Conservation (phyloP, 345 rosid genomes). For the Salix caprea region DNA sequence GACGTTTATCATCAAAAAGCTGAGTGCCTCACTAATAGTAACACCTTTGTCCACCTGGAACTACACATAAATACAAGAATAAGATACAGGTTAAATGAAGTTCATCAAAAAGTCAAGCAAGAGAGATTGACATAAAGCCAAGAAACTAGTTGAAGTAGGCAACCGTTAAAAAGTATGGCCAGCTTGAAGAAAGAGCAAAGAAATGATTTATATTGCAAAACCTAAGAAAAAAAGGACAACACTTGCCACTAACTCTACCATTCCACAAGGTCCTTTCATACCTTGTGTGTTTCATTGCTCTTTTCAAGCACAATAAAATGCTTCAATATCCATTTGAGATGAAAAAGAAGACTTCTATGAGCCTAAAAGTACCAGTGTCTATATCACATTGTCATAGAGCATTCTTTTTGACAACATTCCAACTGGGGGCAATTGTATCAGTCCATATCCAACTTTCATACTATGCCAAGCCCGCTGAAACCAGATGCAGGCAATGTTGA, state of each 20-base stretch:
- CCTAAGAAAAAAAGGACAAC: background rate
- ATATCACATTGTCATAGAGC: too few species aligned
- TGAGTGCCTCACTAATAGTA: too few species aligned
- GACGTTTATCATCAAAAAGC: background rate
- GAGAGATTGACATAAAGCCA: background rate
- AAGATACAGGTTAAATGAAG: background rate
- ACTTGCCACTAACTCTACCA: background rate
- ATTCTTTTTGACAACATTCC: too few species aligned
- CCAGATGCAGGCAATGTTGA: too few species aligned
- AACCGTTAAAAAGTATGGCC: background rate
- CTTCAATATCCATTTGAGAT: background rate
- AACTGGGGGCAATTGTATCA: too few species aligned
- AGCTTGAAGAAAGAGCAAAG: background rate
- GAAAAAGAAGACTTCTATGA: background rate
- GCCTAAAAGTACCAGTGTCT: too few species aligned
- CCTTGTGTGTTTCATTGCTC: background rate
- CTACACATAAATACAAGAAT: slow-evolving; percentile 3
- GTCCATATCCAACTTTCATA: too few species aligned
- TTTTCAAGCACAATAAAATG: background rate
- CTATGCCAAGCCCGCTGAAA: too few species aligned
- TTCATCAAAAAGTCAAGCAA: background rate
- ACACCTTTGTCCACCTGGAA: slow-evolving; percentile 46
- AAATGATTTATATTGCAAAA: background rate
- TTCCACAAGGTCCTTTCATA: background rate
- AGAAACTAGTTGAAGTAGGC: background rate